phyloP scores from a whole-genome alignment of 208 protist genomes.

The Crithidia expoeki region DNA sequence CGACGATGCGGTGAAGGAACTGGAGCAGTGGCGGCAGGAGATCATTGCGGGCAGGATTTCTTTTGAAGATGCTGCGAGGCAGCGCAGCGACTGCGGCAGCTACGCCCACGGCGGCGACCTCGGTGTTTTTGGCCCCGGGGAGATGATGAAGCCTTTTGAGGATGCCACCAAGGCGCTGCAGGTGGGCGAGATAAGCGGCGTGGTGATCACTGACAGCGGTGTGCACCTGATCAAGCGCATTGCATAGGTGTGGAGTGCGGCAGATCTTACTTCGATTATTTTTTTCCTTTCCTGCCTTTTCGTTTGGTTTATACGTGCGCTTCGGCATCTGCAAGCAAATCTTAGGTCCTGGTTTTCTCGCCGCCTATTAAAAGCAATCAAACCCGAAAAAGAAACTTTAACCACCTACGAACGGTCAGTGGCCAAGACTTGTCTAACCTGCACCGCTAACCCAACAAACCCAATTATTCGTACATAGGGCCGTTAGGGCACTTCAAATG shows the following conservation, averaged over 20 bases:
- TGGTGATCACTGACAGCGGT: conserved; percentile 91
- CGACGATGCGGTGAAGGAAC: conserved; percentile 74
- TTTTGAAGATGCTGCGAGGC: conserved; percentile 83
- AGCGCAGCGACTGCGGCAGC: conserved; percentile 92
- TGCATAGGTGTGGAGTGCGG: conserved; percentile 33
- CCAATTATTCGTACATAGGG: too few species aligned
- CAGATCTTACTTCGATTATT: neutral
- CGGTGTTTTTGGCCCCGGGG: conserved; percentile 84
- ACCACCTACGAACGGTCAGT: too few species aligned
- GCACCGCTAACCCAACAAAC: too few species aligned
- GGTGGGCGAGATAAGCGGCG: conserved; percentile 84
- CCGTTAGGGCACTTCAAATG: too few species aligned
- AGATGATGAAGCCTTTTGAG: conserved; percentile 96
- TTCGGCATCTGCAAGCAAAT: neutral
- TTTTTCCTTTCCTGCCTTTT: neutral
- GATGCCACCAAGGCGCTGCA: conserved; percentile 81
- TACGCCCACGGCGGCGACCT: conserved; percentile 85
- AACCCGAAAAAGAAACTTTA: too few species aligned
- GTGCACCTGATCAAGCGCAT: conserved; percentile 92
- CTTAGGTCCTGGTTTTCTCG: too few species aligned
- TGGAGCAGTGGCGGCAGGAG: conserved; percentile 69
- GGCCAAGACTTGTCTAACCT: too few species aligned
- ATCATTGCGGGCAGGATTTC: conserved; percentile 68
- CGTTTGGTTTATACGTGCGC: neutral
- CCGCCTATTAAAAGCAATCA: too few species aligned